These are phyloP conservation scores for Flammula alnicola DNA, from an alignment of 1,284 basidiomycete species.

Conservation along the genomic window DNA sequence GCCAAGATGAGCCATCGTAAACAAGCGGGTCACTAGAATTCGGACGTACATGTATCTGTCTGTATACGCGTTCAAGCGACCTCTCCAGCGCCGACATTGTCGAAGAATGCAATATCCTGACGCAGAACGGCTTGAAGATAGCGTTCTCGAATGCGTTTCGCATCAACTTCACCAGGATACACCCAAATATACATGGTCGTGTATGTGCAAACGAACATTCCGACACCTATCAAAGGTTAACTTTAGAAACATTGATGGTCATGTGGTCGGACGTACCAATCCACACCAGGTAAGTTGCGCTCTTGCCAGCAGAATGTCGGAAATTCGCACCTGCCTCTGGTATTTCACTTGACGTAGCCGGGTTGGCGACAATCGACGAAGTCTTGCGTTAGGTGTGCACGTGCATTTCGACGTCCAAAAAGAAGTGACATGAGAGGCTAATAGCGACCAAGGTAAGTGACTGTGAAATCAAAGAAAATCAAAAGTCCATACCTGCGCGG, in stretches of 20 bases:
- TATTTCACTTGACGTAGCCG: slow-evolving; percentile 34
- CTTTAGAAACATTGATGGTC: neutral
- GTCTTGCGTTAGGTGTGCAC: slow-evolving; percentile 73
- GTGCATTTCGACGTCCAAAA: too few relatives aligned
- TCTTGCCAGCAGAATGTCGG: slow-evolving; percentile 52
- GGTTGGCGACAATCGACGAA: slow-evolving; percentile 62
- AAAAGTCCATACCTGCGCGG: slow-evolving; percentile 64
- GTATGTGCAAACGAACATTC: slow-evolving; percentile 72
- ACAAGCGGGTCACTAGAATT: slow-evolving; percentile 1
- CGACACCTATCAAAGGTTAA: slow-evolving; percentile 50
- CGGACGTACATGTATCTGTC: slow-evolving; percentile 77
- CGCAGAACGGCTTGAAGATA: slow-evolving; percentile 81
- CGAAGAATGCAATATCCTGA: slow-evolving; percentile 91
- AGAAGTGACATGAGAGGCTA: slow-evolving; percentile 84
- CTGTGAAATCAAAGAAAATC: neutral
- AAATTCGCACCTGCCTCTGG: slow-evolving; percentile 53
- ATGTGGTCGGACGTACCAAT: slow-evolving; percentile 60
- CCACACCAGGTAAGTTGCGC: slow-evolving; percentile 68
- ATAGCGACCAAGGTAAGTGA: slow-evolving; percentile 7
- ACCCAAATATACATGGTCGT: slow-evolving; percentile 88
- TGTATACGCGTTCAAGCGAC: slow-evolving; percentile 96
- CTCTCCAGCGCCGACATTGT: slow-evolving; percentile 93
- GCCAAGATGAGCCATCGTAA: neutral
- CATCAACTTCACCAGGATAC: slow-evolving; percentile 88
- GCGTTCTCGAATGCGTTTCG: slow-evolving; percentile 80